Percentiles rank a stretch among this genome's conserved stretches.
Evolutionary conservation across 176 grass and related monocot species (phyloP).

Genomic region (Avena eriantha): DNA sequence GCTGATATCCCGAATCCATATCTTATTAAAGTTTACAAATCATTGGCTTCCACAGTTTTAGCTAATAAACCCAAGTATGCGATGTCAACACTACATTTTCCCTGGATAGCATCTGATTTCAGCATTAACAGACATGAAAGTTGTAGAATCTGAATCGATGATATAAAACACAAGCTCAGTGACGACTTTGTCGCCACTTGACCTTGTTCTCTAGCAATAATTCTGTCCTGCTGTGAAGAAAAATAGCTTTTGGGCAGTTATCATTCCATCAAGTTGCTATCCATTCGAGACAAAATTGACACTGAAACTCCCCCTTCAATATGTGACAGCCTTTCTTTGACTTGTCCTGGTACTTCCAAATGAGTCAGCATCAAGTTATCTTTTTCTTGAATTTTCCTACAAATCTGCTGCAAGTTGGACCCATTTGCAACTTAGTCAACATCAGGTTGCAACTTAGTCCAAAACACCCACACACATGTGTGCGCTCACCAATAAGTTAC

Average conservation of each 20-base stretch:
- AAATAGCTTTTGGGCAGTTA: background rate
- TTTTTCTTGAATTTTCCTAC: background rate
- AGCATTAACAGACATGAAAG: background rate
- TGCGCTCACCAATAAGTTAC: background rate
- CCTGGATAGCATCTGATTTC: background rate
- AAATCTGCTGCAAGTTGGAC: background rate
- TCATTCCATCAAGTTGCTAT: constrained; percentile 12
- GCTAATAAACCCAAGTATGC: background rate
- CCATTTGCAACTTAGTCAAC: background rate
- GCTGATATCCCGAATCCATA: too few species aligned
- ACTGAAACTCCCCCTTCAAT: background rate
- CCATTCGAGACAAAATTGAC: background rate
- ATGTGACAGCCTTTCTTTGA: background rate
- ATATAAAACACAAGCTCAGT: background rate
- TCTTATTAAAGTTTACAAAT: background rate
- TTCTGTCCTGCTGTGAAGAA: background rate
- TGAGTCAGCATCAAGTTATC: background rate
- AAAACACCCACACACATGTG: too few species aligned
- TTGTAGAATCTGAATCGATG: background rate
- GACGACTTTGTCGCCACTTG: background rate
- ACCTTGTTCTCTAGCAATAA: background rate
- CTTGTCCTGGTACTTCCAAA: background rate
- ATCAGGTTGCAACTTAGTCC: background rate
- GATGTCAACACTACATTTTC: background rate
- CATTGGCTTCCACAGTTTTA: background rate